phyloP scores from a whole-genome alignment of 1,284 basidiomycete species.

The Fomitiporia mediterranea region DNA sequence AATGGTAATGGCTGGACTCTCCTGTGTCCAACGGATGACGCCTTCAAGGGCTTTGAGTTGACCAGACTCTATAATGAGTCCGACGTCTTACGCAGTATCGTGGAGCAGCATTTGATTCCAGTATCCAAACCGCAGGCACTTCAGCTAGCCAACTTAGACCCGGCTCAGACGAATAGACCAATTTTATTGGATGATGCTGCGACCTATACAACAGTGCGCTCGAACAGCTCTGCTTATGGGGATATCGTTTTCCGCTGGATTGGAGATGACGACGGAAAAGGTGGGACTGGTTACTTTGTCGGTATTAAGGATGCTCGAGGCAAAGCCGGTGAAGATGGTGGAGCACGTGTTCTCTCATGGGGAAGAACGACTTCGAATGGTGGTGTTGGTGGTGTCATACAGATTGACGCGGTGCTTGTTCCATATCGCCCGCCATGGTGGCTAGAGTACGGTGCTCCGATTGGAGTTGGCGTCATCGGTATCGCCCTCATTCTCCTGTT shows the following conservation, averaged over 20 bases:
- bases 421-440: slow-evolving; percentile 89
- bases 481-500: slow-evolving; percentile 58
- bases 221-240: slow-evolving; percentile 61
- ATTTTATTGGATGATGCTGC: slow-evolving; percentile 66
- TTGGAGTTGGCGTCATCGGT: slow-evolving; percentile 52
- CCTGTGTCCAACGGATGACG: slow-evolving; percentile 87
- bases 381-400: slow-evolving; percentile 80
- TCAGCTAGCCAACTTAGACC: slow-evolving; percentile 28
- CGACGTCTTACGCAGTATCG: slow-evolving; percentile 59
- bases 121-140: slow-evolving; percentile 31
- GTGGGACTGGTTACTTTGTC: slow-evolving; percentile 54
- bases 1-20: slow-evolving; percentile 69
- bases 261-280: slow-evolving; percentile 36
- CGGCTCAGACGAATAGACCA: slow-evolving; percentile 63
- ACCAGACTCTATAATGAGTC: slow-evolving; percentile 69
- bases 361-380: slow-evolving; percentile 74
- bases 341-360: slow-evolving; percentile 74
- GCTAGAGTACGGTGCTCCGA: slow-evolving; percentile 61
- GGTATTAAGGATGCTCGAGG: slow-evolving; percentile 89
- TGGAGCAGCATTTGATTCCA: slow-evolving; percentile 88
- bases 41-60: slow-evolving; percentile 87
- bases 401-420: slow-evolving; percentile 78
- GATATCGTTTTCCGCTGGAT: slow-evolving; percentile 73
- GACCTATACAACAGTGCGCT: slow-evolving; percentile 71
- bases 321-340: slow-evolving; percentile 62